Evolutionary conservation across 345 rosid genomes (phyloP).

Genomic region (Erucastrum elatum): DNA sequence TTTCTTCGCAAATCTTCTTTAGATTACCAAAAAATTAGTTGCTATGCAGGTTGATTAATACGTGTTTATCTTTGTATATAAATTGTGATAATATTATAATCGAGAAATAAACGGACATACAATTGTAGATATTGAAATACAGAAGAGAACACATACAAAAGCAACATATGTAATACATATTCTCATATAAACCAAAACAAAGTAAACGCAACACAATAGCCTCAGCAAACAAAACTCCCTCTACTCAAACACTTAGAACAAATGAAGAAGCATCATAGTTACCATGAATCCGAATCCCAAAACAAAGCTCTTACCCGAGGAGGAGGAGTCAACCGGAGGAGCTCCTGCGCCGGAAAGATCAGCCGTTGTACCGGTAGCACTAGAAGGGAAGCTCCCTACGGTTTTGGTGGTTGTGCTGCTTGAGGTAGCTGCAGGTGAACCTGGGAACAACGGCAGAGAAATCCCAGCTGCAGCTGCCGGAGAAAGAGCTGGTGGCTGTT

Average conservation of each 20-base stretch:
- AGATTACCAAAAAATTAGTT: too few relatives aligned
- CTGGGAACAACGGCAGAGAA: conserved; percentile 40
- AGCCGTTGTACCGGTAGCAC: not conserved
- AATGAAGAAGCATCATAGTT: conserved; percentile 38
- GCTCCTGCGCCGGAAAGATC: conserved; percentile 23
- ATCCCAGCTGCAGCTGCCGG: conserved; percentile 22
- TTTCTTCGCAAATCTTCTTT: too few relatives aligned
- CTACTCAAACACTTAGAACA: conserved; percentile 13
- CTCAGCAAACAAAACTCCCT: conserved; percentile 5
- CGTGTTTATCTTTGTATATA: too few relatives aligned
- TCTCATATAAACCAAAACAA: conserved; percentile 6
- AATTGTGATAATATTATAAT: not conserved
- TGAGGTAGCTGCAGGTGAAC: conserved; percentile 31
- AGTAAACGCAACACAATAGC: conserved; percentile 18
- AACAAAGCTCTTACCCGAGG: conserved; percentile 22
- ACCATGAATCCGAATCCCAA: conserved; percentile 33
- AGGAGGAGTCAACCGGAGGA: conserved; percentile 30
- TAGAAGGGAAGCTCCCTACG: conserved; percentile 37
- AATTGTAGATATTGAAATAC: not conserved
- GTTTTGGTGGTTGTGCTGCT: conserved; percentile 39
- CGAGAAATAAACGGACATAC: not conserved
- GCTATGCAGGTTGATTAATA: too few relatives aligned
- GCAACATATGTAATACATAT: not conserved
- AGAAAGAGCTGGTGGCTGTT: conserved; percentile 24
- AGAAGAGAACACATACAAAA: not conserved